Conservation (phyloP, 2,329 filamentous ascomycete species). For the Stachybotrys chlorohalonatus region DNA sequence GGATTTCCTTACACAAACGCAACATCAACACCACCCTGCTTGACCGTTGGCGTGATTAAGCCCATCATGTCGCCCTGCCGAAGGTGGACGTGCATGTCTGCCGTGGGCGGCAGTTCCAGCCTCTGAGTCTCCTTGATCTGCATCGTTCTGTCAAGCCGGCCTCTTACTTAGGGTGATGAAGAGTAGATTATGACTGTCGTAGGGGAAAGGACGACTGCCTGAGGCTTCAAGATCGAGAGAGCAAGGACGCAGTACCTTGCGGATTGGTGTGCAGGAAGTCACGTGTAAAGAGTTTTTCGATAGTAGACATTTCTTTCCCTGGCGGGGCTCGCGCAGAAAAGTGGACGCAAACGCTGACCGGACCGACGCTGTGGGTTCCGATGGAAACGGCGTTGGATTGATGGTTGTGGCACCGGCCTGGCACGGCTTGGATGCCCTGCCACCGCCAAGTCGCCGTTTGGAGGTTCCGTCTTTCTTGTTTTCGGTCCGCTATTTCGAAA, state of each 20-base stretch:
- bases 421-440: too few relatives aligned
- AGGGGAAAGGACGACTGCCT: not conserved
- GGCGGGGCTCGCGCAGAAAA: too few relatives aligned
- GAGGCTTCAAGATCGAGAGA: not conserved
- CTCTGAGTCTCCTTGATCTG: slow-evolving; percentile 23
- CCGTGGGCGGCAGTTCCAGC: slow-evolving; percentile 51
- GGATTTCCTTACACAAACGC: slow-evolving; percentile 32
- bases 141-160: slow-evolving; percentile 13
- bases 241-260: not conserved
- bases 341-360: too few relatives aligned
- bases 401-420: too few relatives aligned
- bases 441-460: too few relatives aligned
- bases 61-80: slow-evolving; percentile 59
- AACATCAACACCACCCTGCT: slow-evolving; percentile 56
- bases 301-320: too few relatives aligned
- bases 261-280: not conserved
- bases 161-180: too few relatives aligned
- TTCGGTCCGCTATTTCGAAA: too few relatives aligned
- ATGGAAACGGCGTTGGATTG: too few relatives aligned
- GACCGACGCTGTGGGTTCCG: too few relatives aligned
- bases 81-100: slow-evolving; percentile 64
- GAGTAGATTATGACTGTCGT: too few relatives aligned
- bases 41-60: slow-evolving; percentile 39
- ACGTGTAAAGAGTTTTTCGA: not conserved
- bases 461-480: too few relatives aligned